Evolutionary conservation across 306 rosid species (phyloP).

Genomic region (Gynostemma pentaphyllum): DNA sequence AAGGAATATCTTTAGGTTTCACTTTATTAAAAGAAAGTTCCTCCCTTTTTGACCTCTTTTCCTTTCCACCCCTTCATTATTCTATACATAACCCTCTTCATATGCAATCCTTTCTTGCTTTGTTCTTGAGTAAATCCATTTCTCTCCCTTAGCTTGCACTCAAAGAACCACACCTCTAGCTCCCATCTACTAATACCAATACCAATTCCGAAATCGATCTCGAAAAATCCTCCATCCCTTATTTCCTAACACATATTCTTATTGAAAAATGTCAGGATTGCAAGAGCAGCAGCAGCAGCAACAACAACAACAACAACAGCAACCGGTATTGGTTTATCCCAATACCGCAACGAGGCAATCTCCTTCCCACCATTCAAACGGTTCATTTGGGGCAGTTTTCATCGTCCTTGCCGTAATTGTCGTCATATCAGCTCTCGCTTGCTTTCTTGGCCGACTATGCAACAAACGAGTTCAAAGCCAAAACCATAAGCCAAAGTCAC

Average conservation of each 20-base stretch:
- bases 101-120: conserved; percentile 27
- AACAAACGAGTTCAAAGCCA: conserved; percentile 24
- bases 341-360: conserved; percentile 11
- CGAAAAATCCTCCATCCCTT: neutral
- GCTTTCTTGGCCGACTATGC: conserved; percentile 72
- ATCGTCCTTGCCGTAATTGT: conserved; percentile 64
- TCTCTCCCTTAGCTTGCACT: conserved; percentile 34
- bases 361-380: conserved; percentile 56
- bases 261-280: conserved; percentile 45
- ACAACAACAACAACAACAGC: conserved; percentile 31
- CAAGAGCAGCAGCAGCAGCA: conserved; percentile 33
- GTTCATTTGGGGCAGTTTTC: conserved; percentile 80
- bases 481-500: conserved; percentile 26
- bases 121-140: conserved; percentile 22
- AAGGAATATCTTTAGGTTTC: conserved; percentile 34
- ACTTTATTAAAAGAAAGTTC: conserved; percentile 56
- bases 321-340: conserved; percentile 56
- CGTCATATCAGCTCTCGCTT: conserved; percentile 57
- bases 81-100: conserved; percentile 26
- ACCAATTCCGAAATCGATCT: too few relatives aligned
- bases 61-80: neutral
- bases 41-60: conserved; percentile 18
- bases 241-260: neutral
- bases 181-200: neutral
- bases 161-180: conserved; percentile 34